Conservation (phyloP, 805 yeast genomes). For the Zygotorulaspora florentina region DNA sequence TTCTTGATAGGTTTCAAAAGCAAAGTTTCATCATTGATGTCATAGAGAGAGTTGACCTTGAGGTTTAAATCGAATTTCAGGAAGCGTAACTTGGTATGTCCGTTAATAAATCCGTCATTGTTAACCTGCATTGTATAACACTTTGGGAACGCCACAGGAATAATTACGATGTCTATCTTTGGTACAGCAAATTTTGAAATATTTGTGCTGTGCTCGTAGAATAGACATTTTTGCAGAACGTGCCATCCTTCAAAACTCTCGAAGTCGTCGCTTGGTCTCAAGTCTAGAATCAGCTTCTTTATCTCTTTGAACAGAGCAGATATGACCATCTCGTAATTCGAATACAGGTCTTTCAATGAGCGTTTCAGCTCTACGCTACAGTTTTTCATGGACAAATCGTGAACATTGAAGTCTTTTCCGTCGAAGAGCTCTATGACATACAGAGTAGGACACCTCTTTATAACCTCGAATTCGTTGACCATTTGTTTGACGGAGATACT, state of each 20-base stretch:
- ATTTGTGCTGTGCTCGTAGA: conserved; percentile 8
- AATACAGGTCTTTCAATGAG: conserved; percentile 7
- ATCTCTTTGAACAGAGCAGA: conserved; percentile 7
- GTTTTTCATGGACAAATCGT: conserved; percentile 2
- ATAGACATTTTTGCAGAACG: conserved; percentile 15
- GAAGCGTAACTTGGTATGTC: conserved; percentile 12
- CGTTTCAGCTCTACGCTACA: not conserved
- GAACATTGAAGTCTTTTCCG: conserved; percentile 2
- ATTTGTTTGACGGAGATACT: conserved; percentile 17
- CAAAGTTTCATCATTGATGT: conserved; percentile 7
- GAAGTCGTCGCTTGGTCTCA: conserved; percentile 12
- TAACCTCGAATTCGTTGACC: conserved; percentile 6
- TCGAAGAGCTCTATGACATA: conserved; percentile 17
- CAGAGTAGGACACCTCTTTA: conserved; percentile 20
- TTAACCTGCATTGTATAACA: conserved; percentile 10
- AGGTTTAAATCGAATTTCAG: conserved; percentile 12
- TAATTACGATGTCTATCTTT: conserved; percentile 18
- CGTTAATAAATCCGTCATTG: conserved; percentile 12
- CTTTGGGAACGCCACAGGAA: conserved; percentile 19
- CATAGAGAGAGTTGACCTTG: conserved; percentile 1
- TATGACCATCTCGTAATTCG: conserved; percentile 6
- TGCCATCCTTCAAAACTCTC: conserved; percentile 14
- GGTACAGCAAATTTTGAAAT: conserved; percentile 14
- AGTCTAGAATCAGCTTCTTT: conserved; percentile 10
- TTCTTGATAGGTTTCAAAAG: conserved; percentile 6